A percentile compares a stretch with the other conserved stretches of the same genome.
These are phyloP conservation scores for Porpolomopsis calyptriformis DNA, from an alignment of 768 basidiomycete genomes.

Conservation along the genomic window DNA sequence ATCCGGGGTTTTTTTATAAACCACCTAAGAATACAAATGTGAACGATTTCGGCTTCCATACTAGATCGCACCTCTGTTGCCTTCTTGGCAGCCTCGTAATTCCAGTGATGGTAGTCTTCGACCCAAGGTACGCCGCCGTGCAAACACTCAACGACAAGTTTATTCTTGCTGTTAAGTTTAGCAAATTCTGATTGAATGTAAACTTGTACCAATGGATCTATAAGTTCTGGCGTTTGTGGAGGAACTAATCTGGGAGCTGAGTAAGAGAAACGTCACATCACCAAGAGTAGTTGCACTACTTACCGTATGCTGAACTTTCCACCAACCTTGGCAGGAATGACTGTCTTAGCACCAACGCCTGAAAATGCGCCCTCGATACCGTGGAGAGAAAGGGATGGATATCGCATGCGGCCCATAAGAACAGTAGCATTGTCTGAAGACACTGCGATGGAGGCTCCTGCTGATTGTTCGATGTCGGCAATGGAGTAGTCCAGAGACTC, in stretches of 20 bases:
- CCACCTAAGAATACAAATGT: conserved; percentile 18
- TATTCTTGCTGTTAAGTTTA: conserved; percentile 81
- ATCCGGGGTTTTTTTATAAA: conserved; percentile 72
- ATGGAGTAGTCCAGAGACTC: conserved; percentile 62
- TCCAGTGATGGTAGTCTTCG: conserved; percentile 80
- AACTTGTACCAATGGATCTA: conserved; percentile 58
- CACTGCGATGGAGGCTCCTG: conserved; percentile 66
- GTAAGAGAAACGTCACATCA: background rate
- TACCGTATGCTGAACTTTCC: conserved; percentile 95
- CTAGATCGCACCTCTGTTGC: conserved; percentile 59
- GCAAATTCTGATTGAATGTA: conserved; percentile 74
- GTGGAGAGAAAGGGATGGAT: conserved; percentile 81
- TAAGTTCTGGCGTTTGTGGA: conserved; percentile 68
- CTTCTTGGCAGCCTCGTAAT: conserved; percentile 76
- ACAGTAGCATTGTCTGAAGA: conserved; percentile 66
- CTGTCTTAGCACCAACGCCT: conserved; percentile 75
- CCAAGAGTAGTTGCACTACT: conserved; percentile 13
- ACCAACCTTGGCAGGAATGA: conserved; percentile 80
- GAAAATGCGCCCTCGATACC: conserved; percentile 95
- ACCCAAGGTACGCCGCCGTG: conserved; percentile 90
- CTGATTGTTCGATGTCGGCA: conserved; percentile 63
- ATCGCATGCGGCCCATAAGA: conserved; percentile 91
- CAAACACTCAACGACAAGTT: conserved; percentile 53
- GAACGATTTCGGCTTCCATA: too few relatives aligned
- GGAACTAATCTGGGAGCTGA: conserved; percentile 56